Evolutionary conservation across 768 basidiomycete genomes (phyloP).

Genomic region (Chiua virens): DNA sequence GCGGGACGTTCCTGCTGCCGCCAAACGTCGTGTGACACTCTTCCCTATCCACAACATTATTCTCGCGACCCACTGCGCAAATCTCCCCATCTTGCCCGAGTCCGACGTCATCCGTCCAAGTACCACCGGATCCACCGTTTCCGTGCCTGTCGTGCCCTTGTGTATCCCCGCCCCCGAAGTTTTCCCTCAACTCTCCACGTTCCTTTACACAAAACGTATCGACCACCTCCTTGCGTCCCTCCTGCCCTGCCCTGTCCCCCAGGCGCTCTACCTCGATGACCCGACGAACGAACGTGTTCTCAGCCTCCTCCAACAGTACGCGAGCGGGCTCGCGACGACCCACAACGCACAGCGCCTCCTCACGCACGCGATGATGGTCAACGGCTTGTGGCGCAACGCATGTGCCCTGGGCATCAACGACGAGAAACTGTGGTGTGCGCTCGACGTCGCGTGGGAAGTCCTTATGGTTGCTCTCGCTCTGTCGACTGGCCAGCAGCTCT

Average conservation of each 20-base stretch:
- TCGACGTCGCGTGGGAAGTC: constrained; percentile 53
- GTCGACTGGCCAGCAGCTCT: constrained; percentile 24
- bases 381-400: constrained; percentile 53
- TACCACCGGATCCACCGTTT: constrained; percentile 17
- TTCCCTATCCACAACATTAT: constrained; percentile 40
- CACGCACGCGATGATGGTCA: constrained; percentile 34
- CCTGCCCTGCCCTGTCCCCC: constrained; percentile 46
- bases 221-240: constrained; percentile 58
- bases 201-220: constrained; percentile 68
- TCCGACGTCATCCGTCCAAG: constrained; percentile 15
- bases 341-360: constrained; percentile 32
- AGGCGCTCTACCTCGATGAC: constrained; percentile 22
- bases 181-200: constrained; percentile 62
- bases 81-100: constrained; percentile 23
- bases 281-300: constrained; percentile 18
- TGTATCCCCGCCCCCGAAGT: constrained; percentile 69
- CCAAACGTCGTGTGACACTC: constrained; percentile 34
- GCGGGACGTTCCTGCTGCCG: constrained; percentile 18
- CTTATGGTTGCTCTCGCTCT: constrained; percentile 41
- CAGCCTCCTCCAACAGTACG: constrained; percentile 12
- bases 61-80: constrained; percentile 31
- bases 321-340: constrained; percentile 14
- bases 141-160: constrained; percentile 66
- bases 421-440: constrained; percentile 42
- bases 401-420: constrained; percentile 53